Evolutionary conservation across 495 filamentous ascomycete species (phyloP).

Genomic region (Glarea lozoyensis): DNA sequence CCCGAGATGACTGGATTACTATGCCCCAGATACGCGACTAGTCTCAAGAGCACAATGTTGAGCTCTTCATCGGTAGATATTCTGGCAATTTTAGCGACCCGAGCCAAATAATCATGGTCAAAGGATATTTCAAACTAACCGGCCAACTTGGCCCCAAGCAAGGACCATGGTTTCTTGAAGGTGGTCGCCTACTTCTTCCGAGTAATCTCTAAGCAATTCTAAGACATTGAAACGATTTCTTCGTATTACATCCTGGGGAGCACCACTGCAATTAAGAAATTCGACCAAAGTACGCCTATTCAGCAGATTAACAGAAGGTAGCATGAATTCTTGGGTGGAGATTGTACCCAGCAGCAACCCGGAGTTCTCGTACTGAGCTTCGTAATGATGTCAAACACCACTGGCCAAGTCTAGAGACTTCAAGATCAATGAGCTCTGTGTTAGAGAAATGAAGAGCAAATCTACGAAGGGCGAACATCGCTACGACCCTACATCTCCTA

Average conservation of each 20-base stretch:
- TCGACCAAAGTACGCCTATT: slow-evolving; percentile 47
- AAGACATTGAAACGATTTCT: slow-evolving; percentile 62
- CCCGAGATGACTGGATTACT: slow-evolving; percentile 69
- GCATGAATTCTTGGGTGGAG: slow-evolving; percentile 2
- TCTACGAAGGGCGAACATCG: slow-evolving; percentile 63
- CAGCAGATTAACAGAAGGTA: slow-evolving; percentile 22
- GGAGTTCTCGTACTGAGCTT: slow-evolving; percentile 78
- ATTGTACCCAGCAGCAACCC: slow-evolving; percentile 59
- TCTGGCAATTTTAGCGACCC: slow-evolving; percentile 28
- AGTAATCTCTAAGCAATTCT: slow-evolving; percentile 59
- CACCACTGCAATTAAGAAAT: slow-evolving; percentile 49
- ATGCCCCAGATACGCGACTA: slow-evolving; percentile 82
- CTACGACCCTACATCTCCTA: slow-evolving; percentile 54
- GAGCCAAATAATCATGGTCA: slow-evolving; percentile 5
- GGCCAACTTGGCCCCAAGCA: slow-evolving; percentile 68
- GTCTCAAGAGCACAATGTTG: slow-evolving; percentile 71
- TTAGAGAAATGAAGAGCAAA: slow-evolving; percentile 54
- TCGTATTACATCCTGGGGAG: slow-evolving; percentile 31
- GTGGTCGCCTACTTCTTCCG: slow-evolving; percentile 50
- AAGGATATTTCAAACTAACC: slow-evolving; percentile 19
- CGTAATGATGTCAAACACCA: slow-evolving; percentile 73
- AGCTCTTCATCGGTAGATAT: slow-evolving; percentile 66
- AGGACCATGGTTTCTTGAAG: slow-evolving; percentile 78
- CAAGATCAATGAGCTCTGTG: slow-evolving; percentile 52
- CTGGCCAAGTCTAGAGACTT: slow-evolving; percentile 55